Percentiles rank a stretch among this genome's conserved stretches.
These are phyloP conservation scores for Wickerhamomyces canadensis DNA, from an alignment of 805 yeast species.

Conservation along the genomic window DNA sequence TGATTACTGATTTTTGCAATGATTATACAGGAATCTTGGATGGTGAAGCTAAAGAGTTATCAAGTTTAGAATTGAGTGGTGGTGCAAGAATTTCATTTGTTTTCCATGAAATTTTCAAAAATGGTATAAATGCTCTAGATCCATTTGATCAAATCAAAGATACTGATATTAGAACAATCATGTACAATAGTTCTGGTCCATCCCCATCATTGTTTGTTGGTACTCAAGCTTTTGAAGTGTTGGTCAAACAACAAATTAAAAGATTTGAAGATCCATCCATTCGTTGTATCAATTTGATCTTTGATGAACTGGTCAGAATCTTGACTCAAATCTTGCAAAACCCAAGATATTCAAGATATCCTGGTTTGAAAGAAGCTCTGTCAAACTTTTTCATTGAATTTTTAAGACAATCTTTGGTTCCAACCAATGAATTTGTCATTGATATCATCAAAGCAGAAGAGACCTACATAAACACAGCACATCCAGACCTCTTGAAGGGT, in stretches of 20 bases:
- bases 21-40: constrained; percentile 88
- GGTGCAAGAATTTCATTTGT: constrained; percentile 98
- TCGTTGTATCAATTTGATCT: constrained; percentile 83
- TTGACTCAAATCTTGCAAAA: constrained; percentile 77
- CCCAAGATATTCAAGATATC: constrained; percentile 83
- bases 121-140: constrained; percentile 86
- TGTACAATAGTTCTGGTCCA: constrained; percentile 95
- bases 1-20: constrained; percentile 88
- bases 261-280: constrained; percentile 92
- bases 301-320: constrained; percentile 91
- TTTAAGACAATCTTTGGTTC: constrained; percentile 70
- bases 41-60: constrained; percentile 88
- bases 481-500: constrained; percentile 93
- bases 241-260: constrained; percentile 87
- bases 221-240: constrained; percentile 93
- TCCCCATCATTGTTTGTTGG: constrained; percentile 96
- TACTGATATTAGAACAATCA: constrained; percentile 91
- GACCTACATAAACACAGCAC: constrained; percentile 95
- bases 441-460: constrained; percentile 86
- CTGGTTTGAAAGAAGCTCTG: constrained; percentile 82
- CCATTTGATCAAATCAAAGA: constrained; percentile 97
- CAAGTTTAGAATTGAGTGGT: constrained; percentile 88
- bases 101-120: constrained; percentile 91
- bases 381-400: constrained; percentile 74
- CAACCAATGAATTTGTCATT: constrained; percentile 79